Percentiles rank a stretch among this genome's conserved stretches.
Conservation (phyloP, 495 filamentous ascomycete species). For the Penicillium manginii region DNA sequence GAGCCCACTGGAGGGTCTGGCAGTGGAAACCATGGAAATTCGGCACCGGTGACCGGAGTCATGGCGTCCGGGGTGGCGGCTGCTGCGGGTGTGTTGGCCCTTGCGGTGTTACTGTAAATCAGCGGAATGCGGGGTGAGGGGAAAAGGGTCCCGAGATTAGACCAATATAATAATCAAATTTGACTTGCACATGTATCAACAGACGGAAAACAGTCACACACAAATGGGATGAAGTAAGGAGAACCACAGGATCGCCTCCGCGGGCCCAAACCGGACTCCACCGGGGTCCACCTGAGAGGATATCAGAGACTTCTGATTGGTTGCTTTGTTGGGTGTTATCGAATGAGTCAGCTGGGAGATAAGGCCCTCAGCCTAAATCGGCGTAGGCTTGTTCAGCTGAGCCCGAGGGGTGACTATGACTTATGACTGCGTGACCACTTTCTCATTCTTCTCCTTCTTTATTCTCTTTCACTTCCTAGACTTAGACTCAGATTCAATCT, state of each 20-base stretch:
- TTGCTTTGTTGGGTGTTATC: conserved; percentile 10
- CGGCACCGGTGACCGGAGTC: conserved; percentile 2
- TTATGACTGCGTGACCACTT: neutral
- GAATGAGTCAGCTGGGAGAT: conserved; percentile 10
- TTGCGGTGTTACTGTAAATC: conserved; percentile 15
- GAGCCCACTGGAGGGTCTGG: neutral
- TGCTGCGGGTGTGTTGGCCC: conserved; percentile 17
- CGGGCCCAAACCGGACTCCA: conserved; percentile 5
- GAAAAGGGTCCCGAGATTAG: too few species aligned
- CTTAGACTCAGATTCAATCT: neutral
- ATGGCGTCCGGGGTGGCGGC: conserved; percentile 12
- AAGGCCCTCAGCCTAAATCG: neutral
- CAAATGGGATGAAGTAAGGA: neutral
- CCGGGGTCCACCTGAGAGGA: neutral
- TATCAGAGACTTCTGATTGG: conserved; percentile 1
- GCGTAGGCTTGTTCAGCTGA: conserved; percentile 2
- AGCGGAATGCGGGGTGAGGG: neutral
- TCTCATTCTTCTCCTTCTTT: conserved; percentile 4
- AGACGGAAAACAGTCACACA: neutral
- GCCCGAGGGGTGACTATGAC: conserved; percentile 16
- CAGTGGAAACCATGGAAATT: neutral
- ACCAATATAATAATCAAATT: too few species aligned
- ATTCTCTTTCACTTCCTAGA: neutral
- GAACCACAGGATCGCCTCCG: neutral
- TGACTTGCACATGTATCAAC: neutral